A percentile compares a stretch with the other conserved stretches of the same genome.
phyloP scores from a whole-genome alignment of 129 eudicot species.

The Logfia minima region DNA sequence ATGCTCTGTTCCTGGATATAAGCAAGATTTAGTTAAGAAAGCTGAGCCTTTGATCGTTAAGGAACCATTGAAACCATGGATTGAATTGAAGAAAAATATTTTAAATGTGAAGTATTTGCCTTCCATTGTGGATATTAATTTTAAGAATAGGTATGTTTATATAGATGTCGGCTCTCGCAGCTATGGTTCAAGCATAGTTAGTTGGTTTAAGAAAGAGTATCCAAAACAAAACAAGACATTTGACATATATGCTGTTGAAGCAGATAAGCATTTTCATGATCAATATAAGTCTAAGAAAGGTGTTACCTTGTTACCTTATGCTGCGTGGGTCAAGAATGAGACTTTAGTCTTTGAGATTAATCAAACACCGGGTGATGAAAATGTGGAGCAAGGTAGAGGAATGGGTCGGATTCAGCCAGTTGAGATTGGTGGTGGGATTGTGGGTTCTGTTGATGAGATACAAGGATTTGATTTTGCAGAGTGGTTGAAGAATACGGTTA shows the following conservation, averaged over 20 bases:
- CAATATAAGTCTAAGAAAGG: conserved; percentile 66
- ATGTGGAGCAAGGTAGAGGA: conserved; percentile 72
- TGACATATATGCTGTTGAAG: conserved; percentile 80
- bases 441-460: conserved; percentile 66
- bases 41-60: conserved; percentile 78
- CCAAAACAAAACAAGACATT: conserved; percentile 90
- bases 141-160: conserved; percentile 69
- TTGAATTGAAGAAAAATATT: conserved; percentile 69
- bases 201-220: conserved; percentile 92
- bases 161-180: conserved; percentile 90
- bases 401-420: conserved; percentile 91
- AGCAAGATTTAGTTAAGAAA: conserved; percentile 49
- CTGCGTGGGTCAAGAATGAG: conserved; percentile 96
- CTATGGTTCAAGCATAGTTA: conserved; percentile 90
- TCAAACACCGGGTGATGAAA: conserved; percentile 62
- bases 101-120: conserved; percentile 73
- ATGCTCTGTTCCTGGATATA: conserved; percentile 64
- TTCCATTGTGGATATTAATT: conserved; percentile 70
- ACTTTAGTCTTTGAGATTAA: conserved; percentile 75
- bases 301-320: conserved; percentile 78
- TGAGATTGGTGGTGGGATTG: conserved; percentile 44
- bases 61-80: conserved; percentile 93
- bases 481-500: conserved; percentile 70
- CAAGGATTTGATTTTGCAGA: conserved; percentile 90
- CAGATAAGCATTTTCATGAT: conserved; percentile 67